phyloP scores from a whole-genome alignment of 129 eudicot genomes.

The Escallonia herrerae region DNA sequence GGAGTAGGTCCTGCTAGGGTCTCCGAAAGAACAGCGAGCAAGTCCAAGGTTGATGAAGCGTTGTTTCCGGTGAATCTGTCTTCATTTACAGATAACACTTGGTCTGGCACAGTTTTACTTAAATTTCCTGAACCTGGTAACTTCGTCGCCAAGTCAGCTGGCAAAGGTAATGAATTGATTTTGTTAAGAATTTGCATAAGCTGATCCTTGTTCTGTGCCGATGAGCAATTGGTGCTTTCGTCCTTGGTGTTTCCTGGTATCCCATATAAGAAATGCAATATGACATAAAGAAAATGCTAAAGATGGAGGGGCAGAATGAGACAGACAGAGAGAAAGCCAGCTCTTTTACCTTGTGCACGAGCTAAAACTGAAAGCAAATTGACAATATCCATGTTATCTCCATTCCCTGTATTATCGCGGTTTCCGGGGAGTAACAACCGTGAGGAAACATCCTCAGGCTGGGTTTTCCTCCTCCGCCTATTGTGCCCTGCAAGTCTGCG shows the following conservation, averaged over 20 bases:
- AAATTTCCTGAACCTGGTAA: conserved; percentile 27
- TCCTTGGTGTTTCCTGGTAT: conserved; percentile 53
- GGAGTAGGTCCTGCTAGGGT: conserved; percentile 29
- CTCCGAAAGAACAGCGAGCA: conserved; percentile 71
- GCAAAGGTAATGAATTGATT: conserved; percentile 65
- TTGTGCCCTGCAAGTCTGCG: conserved; percentile 98
- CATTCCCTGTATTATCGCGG: conserved; percentile 38
- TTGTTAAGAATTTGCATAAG: conserved; percentile 72
- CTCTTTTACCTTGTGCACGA: conserved; percentile 59
- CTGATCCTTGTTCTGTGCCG: conserved; percentile 60
- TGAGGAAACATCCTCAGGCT: conserved; percentile 72
- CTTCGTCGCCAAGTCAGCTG: conserved; percentile 37
- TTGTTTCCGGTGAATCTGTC: conserved; percentile 30
- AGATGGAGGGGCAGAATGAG: neutral
- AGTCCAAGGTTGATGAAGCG: conserved; percentile 59
- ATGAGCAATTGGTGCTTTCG: conserved; percentile 25
- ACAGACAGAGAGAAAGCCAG: neutral
- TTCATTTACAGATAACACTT: conserved; percentile 32
- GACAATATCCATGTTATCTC: conserved; percentile 54
- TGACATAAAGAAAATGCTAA: neutral
- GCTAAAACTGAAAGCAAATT: conserved; percentile 65
- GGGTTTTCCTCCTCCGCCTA: conserved; percentile 81
- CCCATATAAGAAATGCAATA: neutral
- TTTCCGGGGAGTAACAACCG: conserved; percentile 37
- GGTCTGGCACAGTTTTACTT: conserved; percentile 26